Conservation (phyloP, 129 eudicot genomes). For the Saussurea involucrata region DNA sequence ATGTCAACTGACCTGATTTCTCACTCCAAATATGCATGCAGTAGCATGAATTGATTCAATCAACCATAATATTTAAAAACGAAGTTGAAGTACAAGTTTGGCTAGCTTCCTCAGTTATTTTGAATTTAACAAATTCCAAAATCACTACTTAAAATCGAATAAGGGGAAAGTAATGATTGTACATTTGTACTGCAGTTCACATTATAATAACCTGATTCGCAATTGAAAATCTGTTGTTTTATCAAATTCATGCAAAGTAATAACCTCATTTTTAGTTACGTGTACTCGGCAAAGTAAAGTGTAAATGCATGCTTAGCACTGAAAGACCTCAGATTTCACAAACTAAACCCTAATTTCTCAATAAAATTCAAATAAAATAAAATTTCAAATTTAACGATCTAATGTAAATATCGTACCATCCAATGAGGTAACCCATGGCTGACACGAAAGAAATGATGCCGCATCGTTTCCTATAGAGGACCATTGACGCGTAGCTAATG, state of each 20-base stretch:
- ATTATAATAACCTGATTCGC: neutral
- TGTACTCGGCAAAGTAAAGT: neutral
- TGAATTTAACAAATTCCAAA: neutral
- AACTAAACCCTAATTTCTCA: constrained; percentile 7
- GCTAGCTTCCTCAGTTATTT: neutral
- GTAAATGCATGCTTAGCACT: constrained; percentile 1
- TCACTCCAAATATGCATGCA: neutral
- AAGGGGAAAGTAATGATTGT: neutral
- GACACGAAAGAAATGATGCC: constrained; percentile 67
- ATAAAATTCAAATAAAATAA: neutral
- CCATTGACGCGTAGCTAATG: constrained; percentile 71
- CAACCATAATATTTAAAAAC: neutral
- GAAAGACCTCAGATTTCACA: neutral
- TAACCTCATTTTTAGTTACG: neutral
- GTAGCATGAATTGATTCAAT: neutral
- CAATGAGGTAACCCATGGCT: constrained; percentile 91
- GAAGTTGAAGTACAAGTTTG: neutral
- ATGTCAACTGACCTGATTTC: neutral
- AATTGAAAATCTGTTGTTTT: neutral
- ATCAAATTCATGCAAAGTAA: constrained; percentile 5
- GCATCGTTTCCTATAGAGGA: constrained; percentile 55
- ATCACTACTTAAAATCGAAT: neutral
- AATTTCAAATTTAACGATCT: neutral
- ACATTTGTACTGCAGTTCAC: neutral
- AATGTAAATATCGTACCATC: constrained; percentile 52